These are phyloP conservation scores for Helicostylum pulchrum DNA, from an alignment of 192 early-diverging fungal genomes.

Conservation along the genomic window DNA sequence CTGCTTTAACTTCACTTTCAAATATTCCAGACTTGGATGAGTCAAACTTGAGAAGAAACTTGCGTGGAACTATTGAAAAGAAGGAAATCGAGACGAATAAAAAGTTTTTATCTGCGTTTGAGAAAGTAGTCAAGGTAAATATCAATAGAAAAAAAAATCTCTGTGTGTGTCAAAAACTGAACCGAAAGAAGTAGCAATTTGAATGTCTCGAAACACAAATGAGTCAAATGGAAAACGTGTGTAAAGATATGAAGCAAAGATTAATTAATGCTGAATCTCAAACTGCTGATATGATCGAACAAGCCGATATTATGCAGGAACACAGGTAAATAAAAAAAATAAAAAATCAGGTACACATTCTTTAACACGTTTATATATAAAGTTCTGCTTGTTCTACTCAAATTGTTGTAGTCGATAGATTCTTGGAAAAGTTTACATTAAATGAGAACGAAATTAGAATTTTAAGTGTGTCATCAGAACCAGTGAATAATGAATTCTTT, in stretches of 20 bases:
- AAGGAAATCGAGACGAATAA: slow-evolving; percentile 49
- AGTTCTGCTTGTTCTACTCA: slow-evolving; percentile 48
- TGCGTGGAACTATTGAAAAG: slow-evolving; percentile 59
- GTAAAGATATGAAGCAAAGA: slow-evolving; percentile 55
- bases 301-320: slow-evolving; percentile 58
- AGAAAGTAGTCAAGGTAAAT: slow-evolving; percentile 41
- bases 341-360: background rate
- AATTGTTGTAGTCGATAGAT: slow-evolving; percentile 58
- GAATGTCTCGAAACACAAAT: slow-evolving; percentile 17
- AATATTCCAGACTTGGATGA: slow-evolving; percentile 22
- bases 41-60: slow-evolving; percentile 42
- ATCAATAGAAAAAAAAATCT: background rate
- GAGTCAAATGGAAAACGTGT: slow-evolving; percentile 49
- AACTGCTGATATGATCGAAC: slow-evolving; percentile 61
- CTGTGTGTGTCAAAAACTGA: background rate
- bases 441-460: slow-evolving; percentile 62
- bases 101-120: slow-evolving; percentile 54
- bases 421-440: slow-evolving; percentile 68
- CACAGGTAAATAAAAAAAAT: slow-evolving; percentile 48
- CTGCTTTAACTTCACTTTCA: slow-evolving; percentile 23
- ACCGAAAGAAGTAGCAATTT: slow-evolving; percentile 10
- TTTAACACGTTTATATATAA: slow-evolving; percentile 18
- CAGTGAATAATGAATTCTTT: slow-evolving; percentile 67
- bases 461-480: slow-evolving; percentile 48
- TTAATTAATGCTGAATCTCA: slow-evolving; percentile 55